Evolutionary conservation across 371 early-diverging fungal genomes (phyloP), one percentile per base, ranked within the genome.

Genomic region (Mortierella sp.): DNA sequence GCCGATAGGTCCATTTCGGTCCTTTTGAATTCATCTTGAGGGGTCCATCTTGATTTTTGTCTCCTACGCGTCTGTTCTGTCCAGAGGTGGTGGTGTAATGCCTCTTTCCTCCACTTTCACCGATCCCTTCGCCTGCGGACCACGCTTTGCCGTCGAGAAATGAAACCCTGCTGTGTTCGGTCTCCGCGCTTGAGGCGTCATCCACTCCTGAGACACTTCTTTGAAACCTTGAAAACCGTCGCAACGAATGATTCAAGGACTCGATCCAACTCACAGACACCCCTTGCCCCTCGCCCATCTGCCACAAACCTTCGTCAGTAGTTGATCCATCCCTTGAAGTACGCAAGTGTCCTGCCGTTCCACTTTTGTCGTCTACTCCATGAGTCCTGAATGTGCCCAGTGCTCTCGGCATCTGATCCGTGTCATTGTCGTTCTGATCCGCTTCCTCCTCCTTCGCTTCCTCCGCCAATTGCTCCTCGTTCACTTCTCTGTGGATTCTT

Each of bases 1-100:
- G 82, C 7, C 86, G 75, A 38, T 85, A 85, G 6, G 82, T 56
- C 86, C 86, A 85, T 41, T 77, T 72, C 43, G 78, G 46, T 24
- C 46, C 46, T 71, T n/a, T 29, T 7, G 55, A 16, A 10, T 48
- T 63, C 48, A 56, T 41, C 0, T 3, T 44, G 3, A 6, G 49
- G 3, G 48, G 8, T 3, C 44, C 10, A 60, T 27, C 65, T 11
- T 46, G 68, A 12, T 24, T 29, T 51, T 63, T 18, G 5, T 6
- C 63, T 16, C 32, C 35, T 16, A 16, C 29, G 6, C 16, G 18
- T 11, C 32, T 35, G 8, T 35, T 63, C 27, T n/a, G 24, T 10
- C 24, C 56, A 27, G n/a, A 56, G 63, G 12, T 7, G 35, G 4
- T 4, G 35, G 4, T 4, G 60, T 11, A 27, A 24, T 5, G 2